Evolutionary conservation across 2,329 filamentous ascomycete genomes (phyloP).

Genomic region (Grosmannia clavigera): DNA sequence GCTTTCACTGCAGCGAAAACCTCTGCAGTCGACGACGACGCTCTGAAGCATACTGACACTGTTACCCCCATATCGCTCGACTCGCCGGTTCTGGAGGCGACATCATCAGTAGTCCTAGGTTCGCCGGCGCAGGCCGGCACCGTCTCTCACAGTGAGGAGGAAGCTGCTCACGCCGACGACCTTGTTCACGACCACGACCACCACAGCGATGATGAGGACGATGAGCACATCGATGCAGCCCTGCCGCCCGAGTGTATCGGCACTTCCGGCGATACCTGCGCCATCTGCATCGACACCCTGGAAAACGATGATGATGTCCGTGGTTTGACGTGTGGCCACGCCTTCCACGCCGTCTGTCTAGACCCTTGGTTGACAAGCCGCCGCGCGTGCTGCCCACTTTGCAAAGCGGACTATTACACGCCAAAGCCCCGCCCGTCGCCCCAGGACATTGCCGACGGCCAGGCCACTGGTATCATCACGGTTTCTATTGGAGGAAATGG

Average conservation of each 20-base stretch:
- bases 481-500: conserved; percentile 13
- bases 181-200: conserved; percentile 17
- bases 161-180: background rate
- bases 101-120: background rate
- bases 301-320: conserved; percentile 95
- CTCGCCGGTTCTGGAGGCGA: conserved; percentile 6
- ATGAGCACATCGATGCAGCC: conserved; percentile 67
- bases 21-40: background rate
- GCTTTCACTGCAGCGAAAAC: background rate
- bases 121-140: too few relatives aligned
- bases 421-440: conserved; percentile 66
- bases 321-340: conserved; percentile 90
- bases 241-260: conserved; percentile 69
- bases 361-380: conserved; percentile 94
- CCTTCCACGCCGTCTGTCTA: conserved; percentile 90
- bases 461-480: conserved; percentile 18
- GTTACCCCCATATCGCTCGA: background rate
- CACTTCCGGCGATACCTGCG: conserved; percentile 82
- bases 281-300: conserved; percentile 87
- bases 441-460: conserved; percentile 23
- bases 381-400: conserved; percentile 89
- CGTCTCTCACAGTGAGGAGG: too few relatives aligned
- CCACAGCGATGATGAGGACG: conserved; percentile 38
- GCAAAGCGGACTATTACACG: conserved; percentile 95
- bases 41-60: background rate